Base-by-base conservation (phyloP, 1,284 basidiomycete species). In the Grifola frondosa region DNA sequence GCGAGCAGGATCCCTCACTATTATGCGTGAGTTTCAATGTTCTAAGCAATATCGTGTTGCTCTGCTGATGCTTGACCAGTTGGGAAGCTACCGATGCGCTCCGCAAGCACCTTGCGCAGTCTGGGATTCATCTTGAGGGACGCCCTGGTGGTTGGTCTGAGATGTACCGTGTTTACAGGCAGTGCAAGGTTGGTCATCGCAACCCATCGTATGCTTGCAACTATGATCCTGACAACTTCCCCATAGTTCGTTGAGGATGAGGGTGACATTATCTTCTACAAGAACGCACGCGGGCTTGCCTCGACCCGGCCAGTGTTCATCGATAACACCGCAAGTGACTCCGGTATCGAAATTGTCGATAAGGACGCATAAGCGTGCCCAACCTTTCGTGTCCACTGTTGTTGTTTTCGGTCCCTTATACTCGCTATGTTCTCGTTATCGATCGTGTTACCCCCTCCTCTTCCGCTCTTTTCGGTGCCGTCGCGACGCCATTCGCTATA, bases 1-100 rank as follows among this genome's bases (percentile, higher is more conserved):
- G 82, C 78, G 48, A 91, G 87, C 76, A 93, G 93, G 72, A 97
- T 97, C 50, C 94, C 94, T 16, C 94, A 97, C 69, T 96, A 92
- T 64, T 71, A 91, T 53, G 87, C 88, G 67, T 84, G 57, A 57
- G 78, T 66, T 36, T 42, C 5, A 11, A 21, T 36, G 11, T 5
- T 21, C 23, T 4, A 8, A 21, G 5, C 19, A 33, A 30, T 29
- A n/a, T n/a, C n/a, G 36, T 37, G 10, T 29, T 17, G 22, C 52
- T 47, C 45, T 41, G 25, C 21, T 35, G 17, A 15, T 44, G 13
- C 21, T 45, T 16, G 5, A n/a, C 29, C 47, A 81, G 80, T 39
- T 97, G 93, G 94, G 94, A 97, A 65, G 96, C 96, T 19, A 86
- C 88, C 26, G 81, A 83, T 58, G 93, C 92, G 10, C 77, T 99